phyloP scores from a whole-genome alignment of 306 rosid genomes.

The Cucurbita maxima region DNA sequence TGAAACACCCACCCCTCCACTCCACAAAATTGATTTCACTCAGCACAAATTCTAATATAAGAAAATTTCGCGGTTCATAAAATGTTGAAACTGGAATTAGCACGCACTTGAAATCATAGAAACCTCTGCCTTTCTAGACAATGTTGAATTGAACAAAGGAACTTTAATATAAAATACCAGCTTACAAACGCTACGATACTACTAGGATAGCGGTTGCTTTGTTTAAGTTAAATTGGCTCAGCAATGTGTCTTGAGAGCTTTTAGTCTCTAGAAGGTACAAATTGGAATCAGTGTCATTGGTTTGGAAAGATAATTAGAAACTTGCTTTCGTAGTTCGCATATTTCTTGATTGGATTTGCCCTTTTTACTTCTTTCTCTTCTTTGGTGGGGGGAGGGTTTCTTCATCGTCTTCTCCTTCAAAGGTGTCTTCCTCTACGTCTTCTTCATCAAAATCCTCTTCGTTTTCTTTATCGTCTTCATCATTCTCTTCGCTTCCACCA shows the following conservation, averaged over 20 bases:
- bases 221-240: not conserved
- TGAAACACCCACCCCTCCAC: not conserved
- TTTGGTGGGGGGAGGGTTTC: constrained; percentile 34
- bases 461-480: not conserved
- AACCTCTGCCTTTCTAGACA: not conserved
- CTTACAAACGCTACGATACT: not conserved
- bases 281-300: not conserved
- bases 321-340: not conserved
- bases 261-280: not conserved
- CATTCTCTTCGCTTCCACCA: not conserved
- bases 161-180: not conserved
- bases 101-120: not conserved
- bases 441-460: not conserved
- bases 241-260: not conserved
- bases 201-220: not conserved
- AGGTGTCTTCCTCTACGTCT: constrained; percentile 15
- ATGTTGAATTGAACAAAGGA: not conserved
- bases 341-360: not conserved
- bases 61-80: too few relatives aligned
- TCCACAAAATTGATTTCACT: not conserved
- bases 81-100: too few relatives aligned
- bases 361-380: constrained; percentile 32
- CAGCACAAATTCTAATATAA: not conserved
- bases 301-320: not conserved
- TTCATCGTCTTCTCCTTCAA: constrained; percentile 22